phyloP scores from a whole-genome alignment of 495 filamentous ascomycete species.

The Xylaria bambusicola region DNA sequence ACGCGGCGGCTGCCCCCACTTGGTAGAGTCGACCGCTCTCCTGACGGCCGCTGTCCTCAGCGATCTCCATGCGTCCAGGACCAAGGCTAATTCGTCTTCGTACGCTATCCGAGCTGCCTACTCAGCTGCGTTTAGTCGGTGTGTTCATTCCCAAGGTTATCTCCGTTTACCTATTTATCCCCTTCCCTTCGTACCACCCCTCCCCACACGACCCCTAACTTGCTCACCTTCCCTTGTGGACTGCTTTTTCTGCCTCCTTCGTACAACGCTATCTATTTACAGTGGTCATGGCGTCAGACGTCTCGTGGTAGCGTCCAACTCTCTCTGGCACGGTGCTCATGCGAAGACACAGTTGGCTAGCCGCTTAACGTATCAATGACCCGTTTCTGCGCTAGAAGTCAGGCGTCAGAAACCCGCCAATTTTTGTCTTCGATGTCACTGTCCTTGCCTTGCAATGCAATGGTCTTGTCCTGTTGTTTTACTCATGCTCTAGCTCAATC shows the following conservation, averaged over 20 bases:
- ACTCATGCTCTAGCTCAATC: neutral
- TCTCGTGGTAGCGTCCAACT: too few relatives aligned
- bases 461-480: too few relatives aligned
- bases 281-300: too few relatives aligned
- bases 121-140: constrained; percentile 52
- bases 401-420: too few relatives aligned
- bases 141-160: constrained; percentile 26
- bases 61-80: constrained; percentile 55
- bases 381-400: too few relatives aligned
- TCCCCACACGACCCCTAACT: constrained; percentile 17
- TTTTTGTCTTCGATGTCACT: too few relatives aligned
- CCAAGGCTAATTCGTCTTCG: constrained; percentile 32
- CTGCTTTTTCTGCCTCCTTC: neutral
- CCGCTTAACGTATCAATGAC: too few relatives aligned
- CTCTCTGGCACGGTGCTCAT: too few relatives aligned
- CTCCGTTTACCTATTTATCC: constrained; percentile 7
- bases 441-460: too few relatives aligned
- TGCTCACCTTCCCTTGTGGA: neutral
- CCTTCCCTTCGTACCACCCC: constrained; percentile 14
- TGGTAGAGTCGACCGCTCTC: constrained; percentile 79
- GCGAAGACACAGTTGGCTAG: too few relatives aligned
- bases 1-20: constrained; percentile 76
- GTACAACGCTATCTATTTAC: too few relatives aligned
- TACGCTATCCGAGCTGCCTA: constrained; percentile 51
- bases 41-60: constrained; percentile 72